Evolutionary conservation across 2,329 filamentous ascomycete genomes (phyloP).

Genomic region (Exophiala viscosa): DNA sequence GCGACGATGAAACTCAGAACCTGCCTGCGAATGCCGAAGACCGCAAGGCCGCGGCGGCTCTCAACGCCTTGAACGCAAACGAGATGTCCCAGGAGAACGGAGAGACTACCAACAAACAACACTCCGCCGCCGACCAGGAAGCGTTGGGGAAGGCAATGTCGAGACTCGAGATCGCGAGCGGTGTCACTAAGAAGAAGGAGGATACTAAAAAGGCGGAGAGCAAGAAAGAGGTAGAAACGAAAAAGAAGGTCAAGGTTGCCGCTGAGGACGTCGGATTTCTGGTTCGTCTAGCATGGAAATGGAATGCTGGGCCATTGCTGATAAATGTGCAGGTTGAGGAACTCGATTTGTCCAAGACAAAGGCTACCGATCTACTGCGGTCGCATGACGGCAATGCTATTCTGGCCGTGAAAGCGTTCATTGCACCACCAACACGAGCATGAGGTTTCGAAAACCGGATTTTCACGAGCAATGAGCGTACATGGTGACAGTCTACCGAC

Average conservation of each 20-base stretch:
- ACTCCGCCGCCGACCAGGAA: constrained; percentile 42
- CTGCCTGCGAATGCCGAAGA: constrained; percentile 47
- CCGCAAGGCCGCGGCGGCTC: constrained; percentile 49
- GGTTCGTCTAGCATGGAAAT: constrained; percentile 34
- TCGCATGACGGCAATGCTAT: constrained; percentile 44
- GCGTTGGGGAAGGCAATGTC: constrained; percentile 50
- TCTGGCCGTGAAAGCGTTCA: constrained; percentile 42
- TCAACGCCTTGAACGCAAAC: constrained; percentile 45
- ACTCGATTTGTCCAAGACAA: constrained; percentile 44
- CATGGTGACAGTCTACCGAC: no score
- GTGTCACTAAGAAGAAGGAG: constrained; percentile 28
- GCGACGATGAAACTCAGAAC: constrained; percentile 30
- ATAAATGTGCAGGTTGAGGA: constrained; percentile 37
- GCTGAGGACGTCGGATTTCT: constrained; percentile 45
- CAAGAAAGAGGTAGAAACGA: constrained; percentile 37
- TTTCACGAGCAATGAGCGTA: no score
- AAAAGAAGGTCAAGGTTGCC: constrained; percentile 43
- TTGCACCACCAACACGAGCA: constrained; percentile 30
- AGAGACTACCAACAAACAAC: constrained; percentile 29
- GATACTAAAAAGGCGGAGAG: constrained; percentile 30
- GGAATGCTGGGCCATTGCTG: neutral
- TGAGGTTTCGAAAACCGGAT: neutral
- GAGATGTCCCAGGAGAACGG: constrained; percentile 37
- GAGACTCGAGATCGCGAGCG: constrained; percentile 43
- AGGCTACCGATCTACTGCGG: constrained; percentile 46